Conservation (phyloP, 2,329 filamentous ascomycete genomes). For the Chrysosporium queenslandicum region DNA sequence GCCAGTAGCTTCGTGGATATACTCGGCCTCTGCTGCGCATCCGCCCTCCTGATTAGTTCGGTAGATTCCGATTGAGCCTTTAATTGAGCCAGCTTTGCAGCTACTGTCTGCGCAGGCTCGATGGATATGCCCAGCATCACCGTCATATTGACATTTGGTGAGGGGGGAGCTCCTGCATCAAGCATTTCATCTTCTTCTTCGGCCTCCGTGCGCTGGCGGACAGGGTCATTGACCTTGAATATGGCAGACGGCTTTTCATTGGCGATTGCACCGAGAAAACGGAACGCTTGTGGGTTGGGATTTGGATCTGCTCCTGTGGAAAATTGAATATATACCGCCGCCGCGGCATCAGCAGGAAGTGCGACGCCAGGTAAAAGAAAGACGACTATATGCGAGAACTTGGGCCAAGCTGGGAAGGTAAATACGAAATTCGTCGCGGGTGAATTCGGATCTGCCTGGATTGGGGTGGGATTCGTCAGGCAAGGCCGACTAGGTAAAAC, state of each 20-base stretch:
- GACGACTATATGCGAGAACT: slow-evolving; percentile 67
- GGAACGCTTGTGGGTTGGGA: slow-evolving; percentile 47
- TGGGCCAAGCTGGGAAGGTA: slow-evolving; percentile 52
- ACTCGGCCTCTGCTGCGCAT: slow-evolving; percentile 26
- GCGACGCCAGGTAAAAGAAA: slow-evolving; percentile 72
- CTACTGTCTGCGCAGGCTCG: slow-evolving; percentile 64
- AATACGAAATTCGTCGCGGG: slow-evolving; percentile 55
- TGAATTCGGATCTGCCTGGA: slow-evolving; percentile 44
- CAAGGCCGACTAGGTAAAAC: slow-evolving; percentile 52
- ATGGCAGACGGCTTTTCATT: slow-evolving; percentile 86
- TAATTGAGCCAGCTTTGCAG: slow-evolving; percentile 55
- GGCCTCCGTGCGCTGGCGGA: slow-evolving; percentile 24
- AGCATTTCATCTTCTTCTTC: slow-evolving; percentile 38
- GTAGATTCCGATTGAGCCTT: slow-evolving; percentile 26
- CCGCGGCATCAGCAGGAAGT: slow-evolving; percentile 66
- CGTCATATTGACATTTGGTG: slow-evolving; percentile 32
- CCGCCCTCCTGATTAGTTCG: slow-evolving; percentile 25
- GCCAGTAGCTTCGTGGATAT: slow-evolving; percentile 69
- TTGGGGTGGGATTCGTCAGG: slow-evolving; percentile 44
- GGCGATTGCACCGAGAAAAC: slow-evolving; percentile 78
- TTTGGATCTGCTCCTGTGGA: slow-evolving; percentile 39
- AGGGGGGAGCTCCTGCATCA: slow-evolving; percentile 34
- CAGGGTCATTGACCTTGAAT: slow-evolving; percentile 56
- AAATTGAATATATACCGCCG: slow-evolving; percentile 81
- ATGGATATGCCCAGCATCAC: slow-evolving; percentile 73